Base-by-base conservation (phyloP, 305 asterid genomes). In the Fraxinus ornus region DNA sequence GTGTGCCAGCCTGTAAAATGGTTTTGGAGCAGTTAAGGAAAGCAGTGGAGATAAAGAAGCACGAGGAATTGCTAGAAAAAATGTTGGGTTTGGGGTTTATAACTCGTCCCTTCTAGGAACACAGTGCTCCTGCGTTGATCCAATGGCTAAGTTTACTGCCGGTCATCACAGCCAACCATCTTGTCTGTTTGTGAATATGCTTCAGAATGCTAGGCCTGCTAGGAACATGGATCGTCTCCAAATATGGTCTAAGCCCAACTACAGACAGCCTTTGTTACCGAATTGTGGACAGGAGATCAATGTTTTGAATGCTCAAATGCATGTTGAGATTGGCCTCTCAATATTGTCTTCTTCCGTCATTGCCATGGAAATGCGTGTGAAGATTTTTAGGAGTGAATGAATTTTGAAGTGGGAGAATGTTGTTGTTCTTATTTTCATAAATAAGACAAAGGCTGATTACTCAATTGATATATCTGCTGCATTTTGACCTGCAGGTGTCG, bases 11-110 rank as follows among this genome's bases (percentile, higher is more conserved):
- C 9, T 96, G 91, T 80, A 92, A 92, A 78, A 89, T 89, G 36
- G 73, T 66, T 66, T 66, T 66, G 73, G 74, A 66, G 36, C 36
- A 17, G 74, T 26, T 66, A 84, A 92, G 94, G 75, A 91, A 93
- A 75, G 92, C 99, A 2, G 97, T 97, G 8, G 94, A 94, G 87
- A 78, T 96, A 80, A 92, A 94, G 97, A 94, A 92, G 84, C 98
- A 93, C 1, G 98, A 93, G 86, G 99, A 96, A 74, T 83, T 96
- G 82, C 89, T 89, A 82, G 92, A 88, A 89, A 96, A 92, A 90
- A 96, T 96, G 98, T 90, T 87, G 6, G 89, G 85, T 26, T 80
- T 92, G 80, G 98, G 98, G 7, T 96, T 94, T 77, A 75, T 85
- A 9, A 24, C 37, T 28, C 21, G 37, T 26, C 74, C 37, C 7